Base-by-base conservation (phyloP, 495 filamentous ascomycete species). In the Cudoniella acicularis region DNA sequence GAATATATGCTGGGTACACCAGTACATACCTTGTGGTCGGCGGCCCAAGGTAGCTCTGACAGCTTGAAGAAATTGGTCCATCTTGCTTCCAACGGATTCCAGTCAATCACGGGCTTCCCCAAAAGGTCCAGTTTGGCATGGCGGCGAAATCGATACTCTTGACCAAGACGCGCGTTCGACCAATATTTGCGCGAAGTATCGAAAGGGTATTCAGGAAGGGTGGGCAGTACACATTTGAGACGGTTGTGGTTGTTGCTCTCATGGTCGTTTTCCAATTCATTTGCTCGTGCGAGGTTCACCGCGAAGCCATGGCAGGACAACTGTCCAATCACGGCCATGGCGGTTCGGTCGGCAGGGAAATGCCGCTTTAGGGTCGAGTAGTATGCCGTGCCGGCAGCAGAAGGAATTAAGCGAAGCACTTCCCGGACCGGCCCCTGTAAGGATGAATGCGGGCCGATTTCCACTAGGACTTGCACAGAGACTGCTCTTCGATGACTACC, bases 161-260 rank as follows among this genome's bases (percentile, higher is more conserved):
- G 51, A 3, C 25, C 62, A 1, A 73, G 9, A 0, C 70, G 62
- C 23, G 59, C 63, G 54, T 75, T 72, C 16, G 52, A n/a, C 71
- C 68, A 72, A 26, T 66, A 62, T 6, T 13, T 17, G 1, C 27
- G 23, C 1, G 60, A 45, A 30, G 67, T 49, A 24, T 72, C 18
- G 72, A 73, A 77, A 0, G 69, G 52, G 49, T 77, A 77, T 3
- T 20, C 36, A 1, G 71, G 69, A 1, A 77, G 65, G 47, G 73
- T 64, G 1, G n/a, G 2, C 57, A 43, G n/a, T n/a, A n/a, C n/a
- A 42, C 17, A 73, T 23, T 55, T 70, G 36, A 48, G 20, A 8
- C 10, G 24, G 40, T 9, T 21, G 26, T 69, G 20, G n/a, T n/a
- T n/a, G 27, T 69, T 70, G 52, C 8, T 6, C 45, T 48, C 9